Percentiles rank a stretch among this genome's conserved stretches.
phyloP scores from a whole-genome alignment of 1,139 yeast species.

The Hemisphaericaspora xylanilytica region DNA sequence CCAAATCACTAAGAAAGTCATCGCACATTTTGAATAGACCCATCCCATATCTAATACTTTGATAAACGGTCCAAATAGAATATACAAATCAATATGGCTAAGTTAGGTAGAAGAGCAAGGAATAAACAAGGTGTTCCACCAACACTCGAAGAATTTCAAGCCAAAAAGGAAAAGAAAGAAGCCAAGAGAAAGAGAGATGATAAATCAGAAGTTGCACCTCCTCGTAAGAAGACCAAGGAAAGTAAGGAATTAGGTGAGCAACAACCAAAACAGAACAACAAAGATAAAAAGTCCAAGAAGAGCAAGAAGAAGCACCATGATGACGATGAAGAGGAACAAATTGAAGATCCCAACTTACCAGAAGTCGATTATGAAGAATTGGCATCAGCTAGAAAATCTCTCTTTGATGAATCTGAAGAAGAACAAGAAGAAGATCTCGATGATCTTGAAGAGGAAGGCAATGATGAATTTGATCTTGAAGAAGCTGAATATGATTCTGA shows the following conservation, averaged over 20 bases:
- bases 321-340: constrained; percentile 37
- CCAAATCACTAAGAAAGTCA: too few species aligned
- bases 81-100: constrained; percentile 20
- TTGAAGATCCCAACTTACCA: constrained; percentile 41
- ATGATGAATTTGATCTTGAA: constrained; percentile 59
- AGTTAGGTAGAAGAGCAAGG: constrained; percentile 86
- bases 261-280: constrained; percentile 24
- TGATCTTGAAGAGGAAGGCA: constrained; percentile 29
- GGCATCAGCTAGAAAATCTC: constrained; percentile 64
- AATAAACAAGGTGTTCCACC: constrained; percentile 93
- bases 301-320: constrained; percentile 21
- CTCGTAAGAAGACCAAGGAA: constrained; percentile 18
- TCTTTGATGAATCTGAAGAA: constrained; percentile 74
- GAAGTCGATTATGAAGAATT: constrained; percentile 66
- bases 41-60: too few species aligned
- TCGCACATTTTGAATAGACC: too few species aligned
- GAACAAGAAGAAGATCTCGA: constrained; percentile 41
- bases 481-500: constrained; percentile 56
- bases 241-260: constrained; percentile 19
- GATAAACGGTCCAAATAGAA: too few species aligned
- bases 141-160: constrained; percentile 74
- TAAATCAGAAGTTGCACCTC: constrained; percentile 16
- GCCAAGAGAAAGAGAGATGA: constrained; percentile 34
- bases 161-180: constrained; percentile 51
- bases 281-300: constrained; percentile 17